Conservation (phyloP, 2,329 filamentous ascomycete species). For the Talaromyces sp. region DNA sequence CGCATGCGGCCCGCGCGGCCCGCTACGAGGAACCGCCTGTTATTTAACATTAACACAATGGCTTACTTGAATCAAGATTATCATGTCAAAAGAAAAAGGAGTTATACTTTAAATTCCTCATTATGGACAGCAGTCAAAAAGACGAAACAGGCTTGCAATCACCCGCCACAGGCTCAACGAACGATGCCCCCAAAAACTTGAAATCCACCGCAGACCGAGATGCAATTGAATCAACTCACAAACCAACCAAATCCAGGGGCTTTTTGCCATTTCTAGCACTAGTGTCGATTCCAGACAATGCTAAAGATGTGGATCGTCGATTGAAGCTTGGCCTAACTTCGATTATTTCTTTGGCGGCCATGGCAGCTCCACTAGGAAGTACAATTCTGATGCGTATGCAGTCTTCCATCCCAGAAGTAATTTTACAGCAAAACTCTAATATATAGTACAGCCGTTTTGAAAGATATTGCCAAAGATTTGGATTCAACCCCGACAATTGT, state of each 20-base stretch:
- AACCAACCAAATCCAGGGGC: not conserved
- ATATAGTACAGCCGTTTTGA: constrained; percentile 49
- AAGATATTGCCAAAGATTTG: constrained; percentile 57
- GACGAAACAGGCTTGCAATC: not conserved
- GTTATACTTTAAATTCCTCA: not conserved
- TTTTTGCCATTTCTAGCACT: not conserved
- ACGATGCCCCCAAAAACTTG: not conserved
- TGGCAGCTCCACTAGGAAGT: constrained; percentile 75
- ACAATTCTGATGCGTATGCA: constrained; percentile 64
- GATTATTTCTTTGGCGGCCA: constrained; percentile 71
- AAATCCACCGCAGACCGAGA: not conserved
- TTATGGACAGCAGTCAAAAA: not conserved
- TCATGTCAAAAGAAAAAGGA: not conserved
- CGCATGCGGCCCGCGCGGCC: not conserved
- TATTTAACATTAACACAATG: not conserved
- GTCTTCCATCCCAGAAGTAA: not conserved
- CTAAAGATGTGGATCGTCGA: constrained; percentile 65
- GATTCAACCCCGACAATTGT: constrained; percentile 60
- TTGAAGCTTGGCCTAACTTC: constrained; percentile 83
- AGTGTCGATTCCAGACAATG: not conserved
- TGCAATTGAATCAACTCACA: not conserved
- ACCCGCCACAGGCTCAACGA: not conserved
- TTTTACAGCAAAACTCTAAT: not conserved
- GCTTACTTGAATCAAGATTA: not conserved
- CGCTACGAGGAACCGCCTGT: not conserved